Conservation (phyloP, 345 rosid genomes). For the Moringa oleifera region DNA sequence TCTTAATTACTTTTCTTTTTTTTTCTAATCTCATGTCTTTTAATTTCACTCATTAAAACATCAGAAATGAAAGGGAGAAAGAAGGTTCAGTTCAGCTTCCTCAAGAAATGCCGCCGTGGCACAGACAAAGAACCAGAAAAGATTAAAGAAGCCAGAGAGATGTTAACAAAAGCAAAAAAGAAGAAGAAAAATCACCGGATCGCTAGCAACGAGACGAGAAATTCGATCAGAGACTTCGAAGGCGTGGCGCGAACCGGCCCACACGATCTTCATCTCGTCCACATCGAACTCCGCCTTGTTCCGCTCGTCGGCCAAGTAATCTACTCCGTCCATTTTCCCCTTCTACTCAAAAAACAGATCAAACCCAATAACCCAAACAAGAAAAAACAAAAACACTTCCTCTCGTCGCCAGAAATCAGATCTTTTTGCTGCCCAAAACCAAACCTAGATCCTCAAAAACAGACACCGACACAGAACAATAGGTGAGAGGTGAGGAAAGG, state of each 20-base stretch:
- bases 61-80: background rate
- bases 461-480: too few relatives aligned
- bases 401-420: background rate
- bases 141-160: background rate
- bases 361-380: background rate
- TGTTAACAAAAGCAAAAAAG: background rate
- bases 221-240: slow-evolving; percentile 79
- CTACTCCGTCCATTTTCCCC: slow-evolving; percentile 45
- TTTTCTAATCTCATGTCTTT: too few relatives aligned
- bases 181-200: slow-evolving; percentile 51
- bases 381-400: background rate
- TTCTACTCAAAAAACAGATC: background rate
- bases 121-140: too few relatives aligned
- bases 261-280: slow-evolving; percentile 85
- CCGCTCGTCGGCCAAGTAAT: slow-evolving; percentile 70
- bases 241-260: slow-evolving; percentile 91
- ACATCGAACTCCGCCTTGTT: slow-evolving; percentile 75
- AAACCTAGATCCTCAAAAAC: too few relatives aligned
- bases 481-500: too few relatives aligned
- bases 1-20: too few relatives aligned
- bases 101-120: too few relatives aligned
- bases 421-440: background rate
- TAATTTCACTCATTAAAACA: too few relatives aligned
- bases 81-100: background rate
- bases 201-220: slow-evolving; percentile 84